Evolutionary conservation across 2,329 filamentous ascomycete genomes (phyloP), one percentile per base, ranked within the genome.

Genomic region (Colletotrichum kahawae): DNA sequence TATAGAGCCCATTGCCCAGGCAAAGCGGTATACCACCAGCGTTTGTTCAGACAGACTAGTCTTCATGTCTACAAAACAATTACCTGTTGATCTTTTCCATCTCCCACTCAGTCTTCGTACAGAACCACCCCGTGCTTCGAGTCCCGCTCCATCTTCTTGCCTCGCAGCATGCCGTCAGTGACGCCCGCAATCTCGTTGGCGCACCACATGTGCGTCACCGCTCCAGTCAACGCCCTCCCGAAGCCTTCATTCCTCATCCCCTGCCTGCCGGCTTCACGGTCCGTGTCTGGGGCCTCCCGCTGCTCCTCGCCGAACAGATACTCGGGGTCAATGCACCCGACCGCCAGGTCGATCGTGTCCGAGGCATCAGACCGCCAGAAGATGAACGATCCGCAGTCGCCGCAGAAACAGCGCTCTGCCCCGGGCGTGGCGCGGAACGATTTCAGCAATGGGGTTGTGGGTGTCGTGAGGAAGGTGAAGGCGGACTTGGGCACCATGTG

Each of bases 371-470:
- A 78, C n/a, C 82, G 82, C 87, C 87, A 90, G 77, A 84, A 87
- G 24, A 90, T 77, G 54, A 87, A 83, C 48, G 85, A 86, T 16
- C 89, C 88, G 80, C 89, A 90, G 6, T 77, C 78, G 34, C 79
- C 75, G 79, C 89, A 91, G 82, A 90, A 89, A 3, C 82, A 85
- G 29, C 89, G 87, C 76, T 84, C 81, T 68, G 80, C 80, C 3
- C 79, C 81, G 0, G 85, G 80, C 4, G 84, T 85, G 33, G 88
- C 85, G 38, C 80, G 80, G 80, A 85, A 90, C 13, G 81, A 80
- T 60, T 81, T 81, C 10, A 87, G 82, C 2, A 83, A 81, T 8
- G 65, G 24, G 18, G 31, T 0, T 4, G 24, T 16, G 14, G 48
- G 21, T 14, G 77, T 74, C 33, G 81, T 79, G 9, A 79, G 79